Conservation (phyloP, 768 basidiomycete species). For the Tulasnella calospora region DNA sequence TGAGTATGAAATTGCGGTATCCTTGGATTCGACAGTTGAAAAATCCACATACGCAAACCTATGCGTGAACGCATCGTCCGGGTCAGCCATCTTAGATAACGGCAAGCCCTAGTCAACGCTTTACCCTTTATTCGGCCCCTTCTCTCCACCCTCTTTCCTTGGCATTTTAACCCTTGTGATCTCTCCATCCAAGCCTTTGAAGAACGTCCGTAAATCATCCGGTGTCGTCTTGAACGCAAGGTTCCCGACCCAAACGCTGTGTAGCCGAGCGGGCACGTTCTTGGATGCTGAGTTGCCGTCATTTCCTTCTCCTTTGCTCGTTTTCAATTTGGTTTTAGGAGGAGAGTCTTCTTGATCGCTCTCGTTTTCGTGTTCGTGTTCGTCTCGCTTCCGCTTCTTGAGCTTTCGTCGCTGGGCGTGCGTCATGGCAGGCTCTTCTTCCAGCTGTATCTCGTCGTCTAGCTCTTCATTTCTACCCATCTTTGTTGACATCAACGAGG, state of each 20-base stretch:
- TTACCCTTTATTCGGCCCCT: slow-evolving; percentile 31
- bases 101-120: slow-evolving; percentile 30
- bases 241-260: slow-evolving; percentile 96
- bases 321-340: slow-evolving; percentile 49
- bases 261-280: slow-evolving; percentile 44
- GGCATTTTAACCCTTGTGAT: slow-evolving; percentile 85
- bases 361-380: neutral
- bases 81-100: slow-evolving; percentile 25
- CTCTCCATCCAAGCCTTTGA: slow-evolving; percentile 58
- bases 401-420: slow-evolving; percentile 61
- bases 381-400: slow-evolving; percentile 23
- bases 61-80: neutral
- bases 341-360: neutral
- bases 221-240: slow-evolving; percentile 82
- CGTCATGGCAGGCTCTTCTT: slow-evolving; percentile 51
- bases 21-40: slow-evolving; percentile 66
- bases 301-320: slow-evolving; percentile 28
- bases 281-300: neutral
- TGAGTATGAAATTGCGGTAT: slow-evolving; percentile 68
- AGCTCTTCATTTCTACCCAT: slow-evolving; percentile 28
- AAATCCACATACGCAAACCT: slow-evolving; percentile 99
- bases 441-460: slow-evolving; percentile 31
- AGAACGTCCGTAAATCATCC: slow-evolving; percentile 65
- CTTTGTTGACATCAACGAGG: neutral
- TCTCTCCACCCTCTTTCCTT: slow-evolving; percentile 50